Evolutionary conservation across 2,329 filamentous ascomycete genomes (phyloP).

Genomic region (Eutypella sp.): DNA sequence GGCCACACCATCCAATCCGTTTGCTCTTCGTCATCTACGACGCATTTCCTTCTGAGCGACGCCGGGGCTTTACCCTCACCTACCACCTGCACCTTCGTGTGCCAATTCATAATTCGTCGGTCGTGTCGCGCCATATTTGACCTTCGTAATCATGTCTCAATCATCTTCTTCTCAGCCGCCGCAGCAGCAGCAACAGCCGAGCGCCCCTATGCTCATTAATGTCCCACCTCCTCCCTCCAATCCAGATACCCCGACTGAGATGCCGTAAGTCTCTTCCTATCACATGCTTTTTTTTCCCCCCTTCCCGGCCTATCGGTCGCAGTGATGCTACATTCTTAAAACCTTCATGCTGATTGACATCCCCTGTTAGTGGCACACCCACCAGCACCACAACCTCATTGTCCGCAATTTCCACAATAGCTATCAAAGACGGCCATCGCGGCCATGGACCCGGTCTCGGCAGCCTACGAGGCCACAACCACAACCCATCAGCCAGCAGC

Average conservation of each 20-base stretch:
- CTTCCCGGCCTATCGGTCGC: too few species aligned
- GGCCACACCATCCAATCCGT: too few species aligned
- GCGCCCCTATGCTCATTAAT: slow-evolving; percentile 69
- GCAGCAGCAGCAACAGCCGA: slow-evolving; percentile 27
- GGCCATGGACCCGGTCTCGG: slow-evolving; percentile 62
- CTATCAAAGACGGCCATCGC: slow-evolving; percentile 93
- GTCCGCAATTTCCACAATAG: slow-evolving; percentile 85
- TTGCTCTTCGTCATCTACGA: too few species aligned
- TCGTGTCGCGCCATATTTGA: too few species aligned
- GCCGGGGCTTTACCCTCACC: too few species aligned
- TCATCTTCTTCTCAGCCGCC: too few species aligned
- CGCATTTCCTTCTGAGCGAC: too few species aligned
- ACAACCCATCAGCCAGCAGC: slow-evolving; percentile 61
- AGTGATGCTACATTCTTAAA: too few species aligned
- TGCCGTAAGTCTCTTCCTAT: slow-evolving; percentile 61
- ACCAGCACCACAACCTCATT: slow-evolving; percentile 90
- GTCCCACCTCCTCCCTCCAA: slow-evolving; percentile 78
- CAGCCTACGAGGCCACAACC: slow-evolving; percentile 50
- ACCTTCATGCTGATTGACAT: too few species aligned
- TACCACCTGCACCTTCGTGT: too few species aligned
- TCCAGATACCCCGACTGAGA: slow-evolving; percentile 81
- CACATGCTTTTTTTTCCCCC: slow-evolving; percentile 11
- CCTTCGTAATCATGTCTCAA: slow-evolving; percentile 23
- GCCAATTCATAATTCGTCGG: too few species aligned
- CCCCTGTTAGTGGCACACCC: slow-evolving; percentile 86